These are phyloP conservation scores for Coemansia sp. DNA, from an alignment of 192 early-diverging fungal genomes.

Conservation along the genomic window DNA sequence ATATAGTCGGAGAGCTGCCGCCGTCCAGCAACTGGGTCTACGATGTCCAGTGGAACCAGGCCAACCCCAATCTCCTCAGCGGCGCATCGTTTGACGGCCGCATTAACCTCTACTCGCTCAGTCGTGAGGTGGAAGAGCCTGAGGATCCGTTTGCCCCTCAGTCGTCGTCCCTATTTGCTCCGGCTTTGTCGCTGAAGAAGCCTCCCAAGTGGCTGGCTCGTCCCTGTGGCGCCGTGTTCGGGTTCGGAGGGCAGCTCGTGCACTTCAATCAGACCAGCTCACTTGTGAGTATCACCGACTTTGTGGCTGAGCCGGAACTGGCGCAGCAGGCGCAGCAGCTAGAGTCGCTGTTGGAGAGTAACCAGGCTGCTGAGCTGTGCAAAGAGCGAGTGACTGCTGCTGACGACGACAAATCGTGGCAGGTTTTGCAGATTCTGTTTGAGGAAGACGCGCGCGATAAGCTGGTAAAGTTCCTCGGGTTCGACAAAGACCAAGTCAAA, in stretches of 20 bases:
- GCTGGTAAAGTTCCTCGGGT: conserved; percentile 88
- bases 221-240: conserved; percentile 84
- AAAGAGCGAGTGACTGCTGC: conserved; percentile 40
- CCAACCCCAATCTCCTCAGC: conserved; percentile 89
- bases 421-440: conserved; percentile 83
- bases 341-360: conserved; percentile 64
- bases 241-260: conserved; percentile 90
- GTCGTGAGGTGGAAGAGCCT: conserved; percentile 44
- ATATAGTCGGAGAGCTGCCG: conserved; percentile 89
- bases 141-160: conserved; percentile 82
- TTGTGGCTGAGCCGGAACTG: conserved; percentile 77
- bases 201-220: conserved; percentile 96
- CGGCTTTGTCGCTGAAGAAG: conserved; percentile 68
- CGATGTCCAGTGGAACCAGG: conserved; percentile 93
- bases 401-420: conserved; percentile 63
- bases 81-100: conserved; percentile 94
- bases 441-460: conserved; percentile 77
- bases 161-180: conserved; percentile 40
- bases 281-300: conserved; percentile 64
- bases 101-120: conserved; percentile 80
- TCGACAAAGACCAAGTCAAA: conserved; percentile 59
- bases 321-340: conserved; percentile 71
- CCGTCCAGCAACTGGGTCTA: conserved; percentile 91
- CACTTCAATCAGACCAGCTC: conserved; percentile 58
- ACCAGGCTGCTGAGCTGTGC: conserved; percentile 58